Base-by-base conservation (phyloP, 768 basidiomycete species). In the Hypsizygus marmoreus region DNA sequence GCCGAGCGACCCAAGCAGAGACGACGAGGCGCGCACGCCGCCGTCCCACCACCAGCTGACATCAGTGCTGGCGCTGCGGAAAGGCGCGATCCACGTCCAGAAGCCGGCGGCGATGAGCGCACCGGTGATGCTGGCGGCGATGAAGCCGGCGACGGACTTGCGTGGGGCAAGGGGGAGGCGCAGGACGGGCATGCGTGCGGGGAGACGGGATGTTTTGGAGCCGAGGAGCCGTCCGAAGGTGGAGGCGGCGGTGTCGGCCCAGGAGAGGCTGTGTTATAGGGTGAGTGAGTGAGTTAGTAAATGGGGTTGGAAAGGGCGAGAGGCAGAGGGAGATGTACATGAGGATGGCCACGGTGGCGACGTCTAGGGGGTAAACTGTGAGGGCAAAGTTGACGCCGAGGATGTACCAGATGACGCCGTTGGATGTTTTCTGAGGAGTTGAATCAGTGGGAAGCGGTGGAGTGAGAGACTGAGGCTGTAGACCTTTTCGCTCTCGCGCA, bases 191-290 rank as follows among this genome's bases (percentile, higher is more conserved):
- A 71, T 43, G 7, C 63, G 63, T 13, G 68, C 17, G 9, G 74
- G 75, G n/a, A 77, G 64, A 31, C 64, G 67, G 33, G 81, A 78
- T 0, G 91, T 91, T 35, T 70, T 67, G n/a, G 72, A 69, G 30
- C 91, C 91, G 63, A 80, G 91, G 25, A 91, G 71, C n/a, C 94
- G 82, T 33, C 94, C 94, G 53, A 95, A 72, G 10, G 91, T 95
- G 8, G 94, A 95, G 4, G 94, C 94, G 13, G 92, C 84, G 1
- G 94, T 95, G 65, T 97, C 94, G 0, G 91, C 93, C 94, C 94
- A 97, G 24, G 92, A 93, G 37, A 97, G 82, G 50, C 93, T 95
- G 57, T 33, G 28, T 23, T 22, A 29, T 11, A 22, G 50, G 17
- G 50, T 44, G 35, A 32, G 40, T 25, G 20, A 39, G 17, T 24